phyloP scores from a whole-genome alignment of 495 filamentous ascomycete species.

The Penicillium subrubescens region DNA sequence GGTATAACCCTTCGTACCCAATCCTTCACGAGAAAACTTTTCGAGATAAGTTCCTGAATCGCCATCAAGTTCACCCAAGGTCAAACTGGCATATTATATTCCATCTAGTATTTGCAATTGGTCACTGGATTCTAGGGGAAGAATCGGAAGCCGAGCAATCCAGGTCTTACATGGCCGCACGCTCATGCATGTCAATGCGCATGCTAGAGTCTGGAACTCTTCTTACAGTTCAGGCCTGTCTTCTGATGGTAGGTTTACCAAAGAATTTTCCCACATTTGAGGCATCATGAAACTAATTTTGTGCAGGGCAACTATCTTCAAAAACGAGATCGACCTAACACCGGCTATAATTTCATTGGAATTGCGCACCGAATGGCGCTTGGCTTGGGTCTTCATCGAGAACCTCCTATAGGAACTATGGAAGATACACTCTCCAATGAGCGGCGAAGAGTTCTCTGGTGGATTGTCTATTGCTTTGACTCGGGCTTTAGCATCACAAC shows the following conservation, averaged over 20 bases:
- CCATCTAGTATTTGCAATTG: background rate
- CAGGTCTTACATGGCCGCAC: background rate
- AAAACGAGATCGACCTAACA: constrained; percentile 26
- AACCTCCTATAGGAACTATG: background rate
- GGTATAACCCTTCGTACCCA: background rate
- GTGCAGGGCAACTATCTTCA: constrained; percentile 21
- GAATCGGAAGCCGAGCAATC: background rate
- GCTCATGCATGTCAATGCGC: background rate
- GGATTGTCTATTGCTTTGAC: background rate
- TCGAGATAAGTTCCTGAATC: background rate
- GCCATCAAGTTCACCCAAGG: background rate
- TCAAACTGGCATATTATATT: background rate
- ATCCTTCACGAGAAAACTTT: background rate
- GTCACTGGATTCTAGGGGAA: background rate
- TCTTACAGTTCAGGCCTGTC: background rate
- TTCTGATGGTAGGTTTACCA: background rate
- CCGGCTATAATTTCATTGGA: constrained; percentile 30
- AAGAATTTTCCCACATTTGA: background rate
- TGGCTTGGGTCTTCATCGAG: constrained; percentile 1
- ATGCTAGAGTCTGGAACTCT: background rate
- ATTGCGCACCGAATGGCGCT: constrained; percentile 43
- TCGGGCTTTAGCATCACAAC: background rate
- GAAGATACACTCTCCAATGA: background rate
- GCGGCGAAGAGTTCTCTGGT: background rate
- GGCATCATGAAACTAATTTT: background rate